These are phyloP conservation scores for Aspergillus piperis DNA, from an alignment of 2,329 filamentous ascomycete species.

Conservation along the genomic window DNA sequence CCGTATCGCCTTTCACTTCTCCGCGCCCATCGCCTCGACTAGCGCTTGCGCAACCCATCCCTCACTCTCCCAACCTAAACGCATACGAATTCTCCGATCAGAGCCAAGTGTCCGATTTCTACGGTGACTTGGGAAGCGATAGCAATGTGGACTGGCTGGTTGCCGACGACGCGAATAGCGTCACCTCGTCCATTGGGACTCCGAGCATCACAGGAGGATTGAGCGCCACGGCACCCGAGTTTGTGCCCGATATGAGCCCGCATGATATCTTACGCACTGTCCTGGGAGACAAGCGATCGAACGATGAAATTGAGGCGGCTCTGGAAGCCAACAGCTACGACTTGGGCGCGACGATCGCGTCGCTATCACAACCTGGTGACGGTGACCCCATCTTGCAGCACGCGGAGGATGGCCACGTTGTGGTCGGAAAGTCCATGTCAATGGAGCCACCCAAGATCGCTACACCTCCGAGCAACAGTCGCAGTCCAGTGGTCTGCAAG, in stretches of 20 bases:
- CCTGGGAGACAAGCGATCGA: slow-evolving; percentile 80
- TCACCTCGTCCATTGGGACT: slow-evolving; percentile 74
- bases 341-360: slow-evolving; percentile 84
- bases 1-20: slow-evolving; percentile 88
- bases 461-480: slow-evolving; percentile 74
- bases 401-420: slow-evolving; percentile 62
- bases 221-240: slow-evolving; percentile 83
- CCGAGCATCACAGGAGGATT: slow-evolving; percentile 68
- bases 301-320: slow-evolving; percentile 93
- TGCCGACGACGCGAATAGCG: slow-evolving; percentile 79
- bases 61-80: slow-evolving; percentile 90
- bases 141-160: slow-evolving; percentile 93
- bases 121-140: slow-evolving; percentile 87
- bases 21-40: slow-evolving; percentile 90
- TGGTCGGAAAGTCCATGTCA: slow-evolving; percentile 89
- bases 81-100: slow-evolving; percentile 93
- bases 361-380: slow-evolving; percentile 75
- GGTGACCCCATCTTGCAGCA: slow-evolving; percentile 53
- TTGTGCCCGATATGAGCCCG: slow-evolving; percentile 86
- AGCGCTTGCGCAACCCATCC: slow-evolving; percentile 88
- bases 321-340: slow-evolving; percentile 90
- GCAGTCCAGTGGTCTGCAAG: slow-evolving; percentile 90
- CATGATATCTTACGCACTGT: slow-evolving; percentile 98
- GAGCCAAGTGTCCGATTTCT: slow-evolving; percentile 78
- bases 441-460: slow-evolving; percentile 69